These are phyloP conservation scores for Mytilinidion resinicola DNA, from an alignment of 495 filamentous ascomycete genomes.

Conservation along the genomic window DNA sequence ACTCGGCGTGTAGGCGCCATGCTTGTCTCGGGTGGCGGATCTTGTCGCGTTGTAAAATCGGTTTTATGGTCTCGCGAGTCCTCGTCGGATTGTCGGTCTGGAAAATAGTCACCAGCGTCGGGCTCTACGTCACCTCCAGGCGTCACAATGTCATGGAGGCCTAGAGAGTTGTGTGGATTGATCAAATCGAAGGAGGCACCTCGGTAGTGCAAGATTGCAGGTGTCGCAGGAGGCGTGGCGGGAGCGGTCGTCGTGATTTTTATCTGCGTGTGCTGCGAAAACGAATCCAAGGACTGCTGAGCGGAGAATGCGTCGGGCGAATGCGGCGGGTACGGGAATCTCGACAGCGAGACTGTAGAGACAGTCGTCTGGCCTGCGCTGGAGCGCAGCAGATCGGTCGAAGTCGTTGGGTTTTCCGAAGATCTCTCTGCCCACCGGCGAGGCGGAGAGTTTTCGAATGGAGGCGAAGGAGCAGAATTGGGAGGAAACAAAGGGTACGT, in stretches of 20 bases:
- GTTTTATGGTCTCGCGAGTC: not conserved
- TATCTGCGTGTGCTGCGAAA: conserved; percentile 7
- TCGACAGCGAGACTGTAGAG: conserved; percentile 26
- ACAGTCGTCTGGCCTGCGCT: conserved; percentile 13
- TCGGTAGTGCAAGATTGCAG: conserved; percentile 28
- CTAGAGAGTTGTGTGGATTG: conserved; percentile 31
- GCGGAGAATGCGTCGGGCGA: conserved; percentile 10
- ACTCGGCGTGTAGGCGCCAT: no score
- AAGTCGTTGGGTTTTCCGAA: not conserved
- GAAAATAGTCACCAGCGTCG: conserved; percentile 27
- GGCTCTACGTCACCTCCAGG: conserved; percentile 22
- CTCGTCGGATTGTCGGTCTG: conserved; percentile 7
- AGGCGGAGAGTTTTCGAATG: conserved; percentile 3
- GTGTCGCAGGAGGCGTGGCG: conserved; percentile 24
- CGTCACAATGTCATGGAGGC: conserved; percentile 26
- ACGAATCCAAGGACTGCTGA: conserved; percentile 10
- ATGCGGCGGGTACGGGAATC: conserved; percentile 24
- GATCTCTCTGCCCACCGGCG: not conserved
- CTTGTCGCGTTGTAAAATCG: not conserved
- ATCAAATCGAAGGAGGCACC: conserved; percentile 33
- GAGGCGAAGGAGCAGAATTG: not conserved
- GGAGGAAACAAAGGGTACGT: not conserved
- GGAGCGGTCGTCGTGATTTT: conserved; percentile 18
- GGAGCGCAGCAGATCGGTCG: conserved; percentile 2
- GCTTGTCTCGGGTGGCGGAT: not conserved